Percentiles rank a stretch among this genome's conserved stretches.
Evolutionary conservation across 495 filamentous ascomycete species (phyloP).

Genomic region (Penicilliopsis zonata): DNA sequence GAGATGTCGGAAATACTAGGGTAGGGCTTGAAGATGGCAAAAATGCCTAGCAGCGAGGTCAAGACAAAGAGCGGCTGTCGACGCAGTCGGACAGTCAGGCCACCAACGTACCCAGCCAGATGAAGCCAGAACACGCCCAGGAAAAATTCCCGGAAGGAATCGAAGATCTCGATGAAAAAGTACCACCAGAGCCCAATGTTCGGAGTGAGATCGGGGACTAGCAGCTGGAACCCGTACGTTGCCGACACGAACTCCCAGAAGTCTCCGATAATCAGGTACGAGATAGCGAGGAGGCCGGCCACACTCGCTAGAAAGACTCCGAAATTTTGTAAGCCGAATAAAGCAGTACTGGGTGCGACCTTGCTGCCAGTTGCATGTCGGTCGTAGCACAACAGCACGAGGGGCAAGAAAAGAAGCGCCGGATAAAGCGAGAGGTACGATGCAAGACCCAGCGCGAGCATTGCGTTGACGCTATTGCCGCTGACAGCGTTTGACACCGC

Average conservation of each 20-base stretch:
- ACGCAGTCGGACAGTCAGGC: constrained; percentile 66
- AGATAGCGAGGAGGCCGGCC: constrained; percentile 53
- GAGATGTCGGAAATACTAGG: constrained; percentile 82
- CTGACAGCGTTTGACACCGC: constrained; percentile 73
- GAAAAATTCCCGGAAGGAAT: constrained; percentile 95
- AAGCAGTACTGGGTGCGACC: constrained; percentile 9
- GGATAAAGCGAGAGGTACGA: constrained; percentile 91
- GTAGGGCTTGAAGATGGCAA: constrained; percentile 92
- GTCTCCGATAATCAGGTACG: constrained; percentile 60
- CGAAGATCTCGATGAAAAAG: constrained; percentile 99
- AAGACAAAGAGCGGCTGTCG: constrained; percentile 78
- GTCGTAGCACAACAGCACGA: constrained; percentile 76
- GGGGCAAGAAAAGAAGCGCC: constrained; percentile 68
- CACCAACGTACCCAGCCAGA: constrained; percentile 75
- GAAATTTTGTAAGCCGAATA: constrained; percentile 41
- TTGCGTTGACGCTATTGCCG: constrained; percentile 61
- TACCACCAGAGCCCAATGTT: constrained; percentile 99
- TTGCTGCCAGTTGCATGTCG: constrained; percentile 22
- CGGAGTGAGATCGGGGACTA: constrained; percentile 85
- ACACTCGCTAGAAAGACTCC: constrained; percentile 32
- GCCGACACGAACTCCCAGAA: constrained; percentile 77
- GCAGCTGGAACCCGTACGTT: constrained; percentile 84
- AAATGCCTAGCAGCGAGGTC: constrained; percentile 70
- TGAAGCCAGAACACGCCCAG: constrained; percentile 97
- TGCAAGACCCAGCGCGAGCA: constrained; percentile 76